Evolutionary conservation across 805 yeast species (phyloP).

Genomic region (Lachancea lanzarotensis): DNA sequence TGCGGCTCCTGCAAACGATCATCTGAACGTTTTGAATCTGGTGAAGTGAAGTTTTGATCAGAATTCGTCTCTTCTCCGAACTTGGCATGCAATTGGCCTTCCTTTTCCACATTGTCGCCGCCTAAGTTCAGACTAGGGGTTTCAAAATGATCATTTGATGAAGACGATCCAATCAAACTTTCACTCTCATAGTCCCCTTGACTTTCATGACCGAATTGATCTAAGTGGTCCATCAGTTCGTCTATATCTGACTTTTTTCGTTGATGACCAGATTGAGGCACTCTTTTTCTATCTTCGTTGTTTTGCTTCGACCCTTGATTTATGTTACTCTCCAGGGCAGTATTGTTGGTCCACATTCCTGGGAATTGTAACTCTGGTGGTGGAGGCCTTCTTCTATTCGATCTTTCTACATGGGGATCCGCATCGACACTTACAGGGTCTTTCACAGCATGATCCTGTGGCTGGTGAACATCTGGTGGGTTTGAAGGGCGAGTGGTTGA

Average conservation of each 20-base stretch:
- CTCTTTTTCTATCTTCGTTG: neutral
- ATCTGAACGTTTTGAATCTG: neutral
- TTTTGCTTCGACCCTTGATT: no score
- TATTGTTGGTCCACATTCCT: neutral
- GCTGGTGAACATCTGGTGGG: neutral
- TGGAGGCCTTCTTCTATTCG: conserved; percentile 1
- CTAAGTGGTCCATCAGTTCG: conserved; percentile 30
- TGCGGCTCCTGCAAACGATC: neutral
- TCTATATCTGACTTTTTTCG: conserved; percentile 32
- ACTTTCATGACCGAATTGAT: conserved; percentile 18
- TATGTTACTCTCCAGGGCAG: neutral
- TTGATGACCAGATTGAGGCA: conserved; percentile 13
- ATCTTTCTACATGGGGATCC: neutral
- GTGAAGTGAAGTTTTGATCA: neutral
- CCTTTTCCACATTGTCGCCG: neutral
- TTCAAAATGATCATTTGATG: neutral
- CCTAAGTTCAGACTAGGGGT: conserved; percentile 1
- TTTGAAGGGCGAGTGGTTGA: neutral
- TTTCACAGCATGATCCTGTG: neutral
- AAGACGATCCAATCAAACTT: neutral
- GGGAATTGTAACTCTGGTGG: neutral
- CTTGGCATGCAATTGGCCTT: neutral
- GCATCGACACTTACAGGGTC: neutral
- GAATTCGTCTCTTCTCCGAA: neutral
- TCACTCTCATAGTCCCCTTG: neutral